Base-by-base conservation (phyloP, 768 basidiomycete genomes). In the Suillus plorans region DNA sequence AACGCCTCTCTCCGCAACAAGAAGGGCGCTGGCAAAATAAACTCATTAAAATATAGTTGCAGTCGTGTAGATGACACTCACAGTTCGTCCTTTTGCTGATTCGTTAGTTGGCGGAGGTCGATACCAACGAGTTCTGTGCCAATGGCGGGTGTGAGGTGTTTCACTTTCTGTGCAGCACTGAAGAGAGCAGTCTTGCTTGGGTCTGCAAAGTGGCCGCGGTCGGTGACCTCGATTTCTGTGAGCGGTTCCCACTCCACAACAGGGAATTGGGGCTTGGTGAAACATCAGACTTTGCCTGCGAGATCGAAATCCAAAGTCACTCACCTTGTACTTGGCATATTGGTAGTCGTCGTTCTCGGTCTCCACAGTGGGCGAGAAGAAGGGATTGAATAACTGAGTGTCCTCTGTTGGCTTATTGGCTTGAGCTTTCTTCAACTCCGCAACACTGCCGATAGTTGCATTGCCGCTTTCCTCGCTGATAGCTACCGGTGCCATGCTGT, bases 21-120 rank as follows among this genome's bases (percentile, higher is more conserved):
- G 81, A 18, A 93, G 77, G 5, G 90, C 89, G 3, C 90, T 90
- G 68, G 28, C 66, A 36, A 60, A n/a, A 66, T 34, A 12, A 61
- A 50, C 39, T 69, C 50, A 71, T 62, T 63, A 60, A 66, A 53
- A 22, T 20, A 47, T 55, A 31, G 20, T 37, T 50, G 14, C 57
- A 60, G 45, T 28, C 13, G 1, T 22, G 1, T 12, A 36, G 22
- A 28, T 56, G 22, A 31, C 44, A 75, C 86, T 67, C 67, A 91
- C 90, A 93, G 80, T 70, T 94, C 92, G 70, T 94, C 90, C 76
- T 91, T 93, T 74, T 94, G 91, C 36, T 77, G 64, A 63, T 83
- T 79, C 3, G 87, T 81, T 12, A 93, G 79, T 69, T 90, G 86
- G 63, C 87, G 81, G 31, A 94, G 81, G 75, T 94, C 91, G 66